Percentiles rank a stretch among this genome's conserved stretches.
Evolutionary conservation across 768 basidiomycete species (phyloP).

Genomic region (Gloeophyllum trabeum): DNA sequence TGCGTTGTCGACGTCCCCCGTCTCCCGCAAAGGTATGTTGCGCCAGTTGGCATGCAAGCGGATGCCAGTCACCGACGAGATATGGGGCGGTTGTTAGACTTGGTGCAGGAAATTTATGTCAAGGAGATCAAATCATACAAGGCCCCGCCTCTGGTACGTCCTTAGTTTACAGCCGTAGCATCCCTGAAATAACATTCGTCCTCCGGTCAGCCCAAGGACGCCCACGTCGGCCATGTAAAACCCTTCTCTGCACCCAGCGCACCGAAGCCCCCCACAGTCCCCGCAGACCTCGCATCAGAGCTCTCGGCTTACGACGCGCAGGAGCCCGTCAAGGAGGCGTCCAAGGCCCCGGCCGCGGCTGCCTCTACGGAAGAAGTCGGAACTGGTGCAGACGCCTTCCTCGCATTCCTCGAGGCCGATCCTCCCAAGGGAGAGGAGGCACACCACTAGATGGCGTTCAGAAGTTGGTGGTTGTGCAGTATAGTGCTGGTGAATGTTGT

Average conservation of each 20-base stretch:
- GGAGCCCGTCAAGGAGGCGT: constrained; percentile 39
- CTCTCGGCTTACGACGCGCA: constrained; percentile 76
- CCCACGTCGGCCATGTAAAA: constrained; percentile 83
- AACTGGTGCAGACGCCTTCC: constrained; percentile 28
- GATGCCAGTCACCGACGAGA: constrained; percentile 6
- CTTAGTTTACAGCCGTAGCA: background rate
- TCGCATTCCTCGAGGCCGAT: constrained; percentile 32
- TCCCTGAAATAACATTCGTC: constrained; percentile 1
- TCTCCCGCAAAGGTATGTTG: constrained; percentile 52
- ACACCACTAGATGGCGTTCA: constrained; percentile 14
- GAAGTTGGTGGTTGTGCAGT: constrained; percentile 1
- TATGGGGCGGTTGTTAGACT: constrained; percentile 40
- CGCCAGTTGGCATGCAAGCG: constrained; percentile 14
- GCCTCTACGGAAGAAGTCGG: constrained; percentile 7
- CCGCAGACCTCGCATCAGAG: constrained; percentile 79
- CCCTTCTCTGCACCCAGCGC: constrained; percentile 61
- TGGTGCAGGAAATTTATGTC: constrained; percentile 88
- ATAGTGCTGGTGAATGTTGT: constrained; percentile 1
- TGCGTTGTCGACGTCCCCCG: constrained; percentile 47
- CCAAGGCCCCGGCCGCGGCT: constrained; percentile 24
- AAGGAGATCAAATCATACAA: constrained; percentile 88
- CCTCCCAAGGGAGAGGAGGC: constrained; percentile 23
- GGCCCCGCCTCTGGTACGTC: constrained; percentile 58
- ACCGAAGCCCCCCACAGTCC: constrained; percentile 68
- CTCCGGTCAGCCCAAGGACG: constrained; percentile 65